Percentiles rank a stretch among this genome's conserved stretches.
Conservation (phyloP, 1,284 basidiomycete genomes). For the Rhizoctonia solani region DNA sequence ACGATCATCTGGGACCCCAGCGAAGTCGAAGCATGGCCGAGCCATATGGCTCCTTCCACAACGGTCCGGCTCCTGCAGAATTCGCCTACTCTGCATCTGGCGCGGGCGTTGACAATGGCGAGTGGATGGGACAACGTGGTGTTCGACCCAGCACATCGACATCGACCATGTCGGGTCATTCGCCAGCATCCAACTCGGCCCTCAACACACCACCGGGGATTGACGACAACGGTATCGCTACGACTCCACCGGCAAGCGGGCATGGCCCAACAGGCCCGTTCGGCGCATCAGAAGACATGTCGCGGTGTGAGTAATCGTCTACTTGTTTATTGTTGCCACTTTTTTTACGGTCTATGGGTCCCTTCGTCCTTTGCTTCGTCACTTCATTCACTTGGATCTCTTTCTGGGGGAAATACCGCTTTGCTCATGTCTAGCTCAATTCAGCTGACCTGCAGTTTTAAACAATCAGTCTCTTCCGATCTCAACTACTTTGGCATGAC, state of each 20-base stretch:
- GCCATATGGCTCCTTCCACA: conserved; percentile 51
- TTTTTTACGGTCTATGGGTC: conserved; percentile 38
- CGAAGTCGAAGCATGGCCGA: conserved; percentile 42
- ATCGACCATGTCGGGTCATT: conserved; percentile 69
- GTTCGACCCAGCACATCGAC: conserved; percentile 73
- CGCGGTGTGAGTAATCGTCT: conserved; percentile 36
- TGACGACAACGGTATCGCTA: conserved; percentile 52
- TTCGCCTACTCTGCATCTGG: conserved; percentile 73
- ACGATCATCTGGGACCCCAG: conserved; percentile 50
- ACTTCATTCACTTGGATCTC: not conserved
- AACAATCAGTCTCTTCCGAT: conserved; percentile 72
- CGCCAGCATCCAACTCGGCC: conserved; percentile 61
- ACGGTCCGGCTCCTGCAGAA: conserved; percentile 56
- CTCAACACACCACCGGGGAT: conserved; percentile 74
- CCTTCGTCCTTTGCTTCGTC: conserved; percentile 22
- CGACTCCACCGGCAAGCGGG: conserved; percentile 64
- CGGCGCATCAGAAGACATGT: conserved; percentile 34
- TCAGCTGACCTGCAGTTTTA: conserved; percentile 43
- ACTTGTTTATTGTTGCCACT: conserved; percentile 23
- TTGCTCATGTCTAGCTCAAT: conserved; percentile 37
- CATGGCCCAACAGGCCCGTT: conserved; percentile 47
- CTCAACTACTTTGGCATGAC: conserved; percentile 64
- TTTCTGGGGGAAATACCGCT: conserved; percentile 5
- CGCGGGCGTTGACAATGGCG: conserved; percentile 36
- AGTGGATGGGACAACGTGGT: conserved; percentile 43